A percentile compares a stretch with the other conserved stretches of the same genome.
These are phyloP conservation scores for Suhomyces taliae DNA, from an alignment of 1,139 yeast genomes.

Conservation along the genomic window DNA sequence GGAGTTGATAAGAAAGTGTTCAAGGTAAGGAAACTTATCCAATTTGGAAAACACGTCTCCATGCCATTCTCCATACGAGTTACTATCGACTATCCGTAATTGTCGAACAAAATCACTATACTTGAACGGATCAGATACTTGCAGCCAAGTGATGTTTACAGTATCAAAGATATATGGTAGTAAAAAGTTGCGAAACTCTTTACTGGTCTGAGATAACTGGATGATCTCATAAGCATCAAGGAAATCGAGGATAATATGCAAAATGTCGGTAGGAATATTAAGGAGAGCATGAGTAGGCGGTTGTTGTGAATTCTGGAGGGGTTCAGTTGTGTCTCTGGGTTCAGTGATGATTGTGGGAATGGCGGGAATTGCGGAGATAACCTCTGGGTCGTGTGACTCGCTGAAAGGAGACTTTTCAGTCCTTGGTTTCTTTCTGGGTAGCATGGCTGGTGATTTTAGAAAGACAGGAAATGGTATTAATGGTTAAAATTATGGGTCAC, in stretches of 20 bases:
- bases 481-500: too few relatives aligned
- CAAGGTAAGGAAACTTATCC: slow-evolving; percentile 22
- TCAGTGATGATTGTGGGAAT: not conserved
- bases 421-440: not conserved
- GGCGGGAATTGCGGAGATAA: not conserved
- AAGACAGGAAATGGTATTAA: not conserved
- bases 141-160: slow-evolving; percentile 33
- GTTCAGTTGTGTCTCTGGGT: not conserved
- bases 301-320: too few relatives aligned
- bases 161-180: slow-evolving; percentile 23
- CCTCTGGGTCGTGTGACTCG: too few relatives aligned
- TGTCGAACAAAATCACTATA: slow-evolving; percentile 15
- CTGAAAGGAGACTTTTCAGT: not conserved
- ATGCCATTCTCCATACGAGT: slow-evolving; percentile 46
- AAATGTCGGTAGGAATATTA: slow-evolving; percentile 20
- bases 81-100: slow-evolving; percentile 33
- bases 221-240: slow-evolving; percentile 20
- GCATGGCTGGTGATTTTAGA: not conserved
- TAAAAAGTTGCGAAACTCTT: slow-evolving; percentile 21
- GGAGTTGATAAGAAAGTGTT: slow-evolving; percentile 30
- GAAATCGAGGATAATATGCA: slow-evolving; percentile 21
- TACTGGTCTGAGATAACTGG: slow-evolving; percentile 24
- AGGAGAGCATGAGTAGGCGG: not conserved
- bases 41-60: slow-evolving; percentile 28
- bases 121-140: slow-evolving; percentile 9